Conservation (phyloP, 106 monocot species). For the Posidonia australis region DNA sequence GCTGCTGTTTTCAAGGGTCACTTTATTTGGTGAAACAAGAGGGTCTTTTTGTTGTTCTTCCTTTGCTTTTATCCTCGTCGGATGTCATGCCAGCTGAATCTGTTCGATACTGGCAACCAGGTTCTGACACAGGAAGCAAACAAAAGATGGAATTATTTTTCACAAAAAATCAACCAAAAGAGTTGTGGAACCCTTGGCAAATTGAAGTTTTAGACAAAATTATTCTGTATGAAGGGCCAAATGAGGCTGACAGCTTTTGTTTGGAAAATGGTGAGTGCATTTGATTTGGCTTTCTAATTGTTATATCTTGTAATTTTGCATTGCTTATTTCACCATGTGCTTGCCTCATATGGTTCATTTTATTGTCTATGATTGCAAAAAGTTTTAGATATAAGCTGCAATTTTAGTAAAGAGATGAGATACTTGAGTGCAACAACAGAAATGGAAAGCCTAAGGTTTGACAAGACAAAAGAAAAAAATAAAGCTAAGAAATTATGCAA, state of each 20-base stretch:
- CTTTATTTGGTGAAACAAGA: conserved; percentile 65
- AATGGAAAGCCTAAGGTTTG: too few relatives aligned
- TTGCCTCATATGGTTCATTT: too few relatives aligned
- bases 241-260: conserved; percentile 60
- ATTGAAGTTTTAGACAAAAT: conserved; percentile 71
- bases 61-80: conserved; percentile 51
- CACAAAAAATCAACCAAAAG: conserved; percentile 15
- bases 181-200: conserved; percentile 49
- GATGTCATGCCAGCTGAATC: conserved; percentile 14
- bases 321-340: too few relatives aligned
- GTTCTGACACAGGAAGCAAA: conserved; percentile 1
- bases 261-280: conserved; percentile 53
- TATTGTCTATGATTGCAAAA: too few relatives aligned
- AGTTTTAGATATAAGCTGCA: too few relatives aligned
- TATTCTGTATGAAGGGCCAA: conserved; percentile 64
- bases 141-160: conserved; percentile 16
- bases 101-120: conserved; percentile 36
- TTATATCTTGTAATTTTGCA: too few relatives aligned
- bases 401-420: too few relatives aligned
- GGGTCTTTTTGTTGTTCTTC: conserved; percentile 73
- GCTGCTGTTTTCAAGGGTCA: conserved; percentile 61
- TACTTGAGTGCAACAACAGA: too few relatives aligned
- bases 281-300: background rate
- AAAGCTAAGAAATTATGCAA: too few relatives aligned
- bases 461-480: too few relatives aligned